Percentiles rank a stretch among this genome's conserved stretches.
Evolutionary conservation across 1,139 yeast genomes (phyloP).

Genomic region (Kodamaea sp.): DNA sequence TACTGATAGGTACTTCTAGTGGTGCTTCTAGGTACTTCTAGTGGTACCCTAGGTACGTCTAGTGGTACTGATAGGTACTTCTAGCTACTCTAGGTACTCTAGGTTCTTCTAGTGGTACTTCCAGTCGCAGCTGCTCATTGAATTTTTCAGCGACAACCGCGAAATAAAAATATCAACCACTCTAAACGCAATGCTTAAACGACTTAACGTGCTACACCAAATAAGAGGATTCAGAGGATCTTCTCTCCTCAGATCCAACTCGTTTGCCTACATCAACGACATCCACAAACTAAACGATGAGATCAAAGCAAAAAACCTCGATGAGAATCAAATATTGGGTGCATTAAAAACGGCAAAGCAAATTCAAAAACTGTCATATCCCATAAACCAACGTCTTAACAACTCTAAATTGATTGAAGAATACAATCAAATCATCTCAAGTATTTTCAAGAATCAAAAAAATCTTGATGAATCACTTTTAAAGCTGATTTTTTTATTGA

Average conservation of each 20-base stretch:
- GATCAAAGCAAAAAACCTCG: conserved; percentile 5
- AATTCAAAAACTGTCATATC: conserved; percentile 8
- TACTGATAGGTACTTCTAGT: too few relatives aligned
- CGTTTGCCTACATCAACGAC: conserved; percentile 10
- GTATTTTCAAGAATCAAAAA: conserved; percentile 21
- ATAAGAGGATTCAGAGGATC: neutral
- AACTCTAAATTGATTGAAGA: conserved; percentile 9
- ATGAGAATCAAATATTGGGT: conserved; percentile 2
- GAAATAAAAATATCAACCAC: neutral
- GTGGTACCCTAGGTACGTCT: too few relatives aligned
- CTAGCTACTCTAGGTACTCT: too few relatives aligned
- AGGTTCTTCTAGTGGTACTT: too few relatives aligned
- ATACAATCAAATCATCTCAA: conserved; percentile 9
- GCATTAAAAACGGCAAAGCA: conserved; percentile 4
- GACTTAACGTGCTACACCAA: neutral
- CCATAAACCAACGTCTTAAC: conserved; percentile 10
- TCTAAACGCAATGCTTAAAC: neutral
- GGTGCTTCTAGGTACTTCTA: too few relatives aligned
- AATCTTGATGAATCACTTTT: conserved; percentile 24
- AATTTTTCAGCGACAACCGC: too few relatives aligned
- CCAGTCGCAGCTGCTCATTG: too few relatives aligned
- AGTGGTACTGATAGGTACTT: too few relatives aligned
- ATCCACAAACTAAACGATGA: conserved; percentile 8
- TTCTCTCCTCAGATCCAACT: too few relatives aligned
- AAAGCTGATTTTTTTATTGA: conserved; percentile 29